These are phyloP conservation scores for Citeromyces matritensis DNA, from an alignment of 805 yeast species.

Conservation along the genomic window DNA sequence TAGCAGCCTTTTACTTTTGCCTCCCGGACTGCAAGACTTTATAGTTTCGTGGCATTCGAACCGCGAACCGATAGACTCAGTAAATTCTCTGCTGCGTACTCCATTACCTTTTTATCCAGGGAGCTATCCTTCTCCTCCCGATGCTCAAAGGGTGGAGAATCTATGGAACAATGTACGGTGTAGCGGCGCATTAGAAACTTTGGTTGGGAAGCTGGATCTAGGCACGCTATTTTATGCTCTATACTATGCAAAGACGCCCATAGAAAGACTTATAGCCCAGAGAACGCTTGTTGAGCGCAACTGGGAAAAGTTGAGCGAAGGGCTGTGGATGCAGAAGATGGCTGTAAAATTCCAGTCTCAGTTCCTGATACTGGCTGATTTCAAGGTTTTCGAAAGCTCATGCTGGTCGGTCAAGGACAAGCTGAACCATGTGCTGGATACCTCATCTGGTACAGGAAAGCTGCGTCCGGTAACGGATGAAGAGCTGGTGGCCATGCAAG, in stretches of 20 bases:
- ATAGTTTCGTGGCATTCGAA: conserved; percentile 8
- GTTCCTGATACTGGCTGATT: conserved; percentile 15
- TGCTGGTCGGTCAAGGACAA: conserved; percentile 27
- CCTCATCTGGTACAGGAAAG: no score
- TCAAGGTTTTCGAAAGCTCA: conserved; percentile 23
- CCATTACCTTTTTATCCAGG: no score
- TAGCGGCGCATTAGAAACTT: conserved; percentile 9
- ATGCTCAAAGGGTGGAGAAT: conserved; percentile 15
- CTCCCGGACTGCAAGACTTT: conserved; percentile 18
- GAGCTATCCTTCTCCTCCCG: conserved; percentile 13
- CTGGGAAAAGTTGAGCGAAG: conserved; percentile 22
- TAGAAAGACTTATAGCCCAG: conserved; percentile 21
- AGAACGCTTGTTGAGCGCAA: conserved; percentile 14
- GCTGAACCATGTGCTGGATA: conserved; percentile 21
- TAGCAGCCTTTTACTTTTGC: conserved; percentile 14
- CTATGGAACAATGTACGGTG: conserved; percentile 14
- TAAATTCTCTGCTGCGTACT: no score
- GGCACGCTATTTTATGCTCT: conserved; percentile 25
- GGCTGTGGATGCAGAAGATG: conserved; percentile 20
- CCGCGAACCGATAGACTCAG: no score
- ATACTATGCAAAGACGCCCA: conserved; percentile 24
- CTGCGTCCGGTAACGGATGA: no score
- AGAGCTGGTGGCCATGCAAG: no score
- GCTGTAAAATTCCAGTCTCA: conserved; percentile 13
- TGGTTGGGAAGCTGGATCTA: conserved; percentile 14